Evolutionary conservation across 148 eudicot species (phyloP), one percentile per base, ranked within the genome.

Genomic region (Cornus controversa): DNA sequence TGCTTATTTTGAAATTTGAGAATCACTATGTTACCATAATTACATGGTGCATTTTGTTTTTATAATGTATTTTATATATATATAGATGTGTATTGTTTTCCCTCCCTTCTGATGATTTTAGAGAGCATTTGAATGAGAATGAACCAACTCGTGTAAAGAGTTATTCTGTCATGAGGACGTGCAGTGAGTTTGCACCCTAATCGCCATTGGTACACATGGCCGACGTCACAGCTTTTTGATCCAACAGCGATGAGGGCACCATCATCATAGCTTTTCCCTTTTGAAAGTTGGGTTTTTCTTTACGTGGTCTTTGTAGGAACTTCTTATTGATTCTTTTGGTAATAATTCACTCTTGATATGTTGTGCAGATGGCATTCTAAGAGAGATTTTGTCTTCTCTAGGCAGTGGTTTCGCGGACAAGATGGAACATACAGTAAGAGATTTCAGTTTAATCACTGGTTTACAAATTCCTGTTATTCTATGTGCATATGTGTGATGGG

Each of bases 361-460:
- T 58, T 69, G 22, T 90, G 86, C 85, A 96, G 99, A 90, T 85
- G 95, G 97, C 86, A 69, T 70, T 83, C 97, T 15, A 92, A 86
- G 82, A 89, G 89, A 74, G 99, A 96, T 83, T 93, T 96, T 78
- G 89, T 93, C 78, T 95, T 90, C 87, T 95, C 96, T 73, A 90
- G 99, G 85, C 96, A 91, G 78, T 95, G 99, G 97, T 93, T 91
- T 84, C 88, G 86, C 57, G 94, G 92, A 64, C 99, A 93, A 93
- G 97, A 93, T 85, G 99, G 97, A 81, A 88, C 96, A 78, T 95
- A 90, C 57, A 95, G 99, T 95, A 86, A 84, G 97, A 66, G 75
- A 70, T 64, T 72, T 72, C 31, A 40, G 37, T 70, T 75, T 18
- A 74, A 22, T 69, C 37, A 13, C 8, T 72, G 71, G 31, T 74